Evolutionary conservation across 2,329 filamentous ascomycete genomes (phyloP).

Genomic region (Nigrospora oryzae): DNA sequence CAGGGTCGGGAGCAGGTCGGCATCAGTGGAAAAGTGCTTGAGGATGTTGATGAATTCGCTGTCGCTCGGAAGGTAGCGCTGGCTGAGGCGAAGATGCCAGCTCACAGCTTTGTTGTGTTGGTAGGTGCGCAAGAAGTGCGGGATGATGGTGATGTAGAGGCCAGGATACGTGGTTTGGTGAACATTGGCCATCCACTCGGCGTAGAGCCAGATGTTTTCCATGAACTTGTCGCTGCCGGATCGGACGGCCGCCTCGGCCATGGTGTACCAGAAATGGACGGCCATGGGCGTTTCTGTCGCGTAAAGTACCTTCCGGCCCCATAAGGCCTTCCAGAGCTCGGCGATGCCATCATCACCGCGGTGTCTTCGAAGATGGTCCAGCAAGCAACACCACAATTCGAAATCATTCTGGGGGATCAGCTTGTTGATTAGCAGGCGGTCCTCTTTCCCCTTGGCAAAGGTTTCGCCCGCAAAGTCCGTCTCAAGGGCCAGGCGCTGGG

Average conservation of each 20-base stretch:
- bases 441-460: conserved; percentile 11
- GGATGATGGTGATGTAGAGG: conserved; percentile 38
- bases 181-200: conserved; percentile 30
- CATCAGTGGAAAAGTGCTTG: conserved; percentile 28
- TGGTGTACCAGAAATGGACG: conserved; percentile 17
- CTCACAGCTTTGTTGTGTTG: conserved; percentile 28
- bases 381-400: conserved; percentile 18
- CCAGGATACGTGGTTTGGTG: conserved; percentile 37
- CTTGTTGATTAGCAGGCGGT: conserved; percentile 16
- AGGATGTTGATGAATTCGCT: conserved; percentile 32
- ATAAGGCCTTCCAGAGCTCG: conserved; percentile 20
- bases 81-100: conserved; percentile 39
- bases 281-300: conserved; percentile 14
- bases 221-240: conserved; percentile 21
- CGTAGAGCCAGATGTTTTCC: conserved; percentile 26
- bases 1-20: conserved; percentile 28
- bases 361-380: conserved; percentile 20
- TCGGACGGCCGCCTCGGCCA: conserved; percentile 23
- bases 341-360: conserved; percentile 16
- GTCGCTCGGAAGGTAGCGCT: conserved; percentile 31
- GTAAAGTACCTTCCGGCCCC: conserved; percentile 21
- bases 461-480: conserved; percentile 19
- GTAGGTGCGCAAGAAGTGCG: conserved; percentile 29
- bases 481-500: conserved; percentile 17
- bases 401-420: conserved; percentile 17